Evolutionary conservation across 1,284 basidiomycete species (phyloP).

Genomic region (Boletus hoseneyae): DNA sequence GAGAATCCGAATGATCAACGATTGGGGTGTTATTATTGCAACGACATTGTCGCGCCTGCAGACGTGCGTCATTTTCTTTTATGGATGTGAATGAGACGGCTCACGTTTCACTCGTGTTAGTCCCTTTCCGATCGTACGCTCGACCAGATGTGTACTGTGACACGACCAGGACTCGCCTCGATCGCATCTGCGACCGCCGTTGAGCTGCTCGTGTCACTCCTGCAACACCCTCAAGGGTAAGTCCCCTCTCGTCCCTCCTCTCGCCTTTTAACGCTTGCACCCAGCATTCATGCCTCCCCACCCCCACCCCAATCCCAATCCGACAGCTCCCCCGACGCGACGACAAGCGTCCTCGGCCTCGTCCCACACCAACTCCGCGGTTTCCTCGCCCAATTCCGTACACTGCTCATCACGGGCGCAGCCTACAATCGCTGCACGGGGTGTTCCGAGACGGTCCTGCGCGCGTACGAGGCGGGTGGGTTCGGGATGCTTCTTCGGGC

Average conservation of each 20-base stretch:
- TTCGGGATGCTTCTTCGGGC: conserved; percentile 79
- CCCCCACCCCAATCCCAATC: conserved; percentile 44
- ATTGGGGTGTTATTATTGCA: conserved; percentile 97
- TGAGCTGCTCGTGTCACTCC: conserved; percentile 83
- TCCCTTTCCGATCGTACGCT: conserved; percentile 91
- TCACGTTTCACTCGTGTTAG: conserved; percentile 38
- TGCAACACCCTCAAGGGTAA: conserved; percentile 90
- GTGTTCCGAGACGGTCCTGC: conserved; percentile 77
- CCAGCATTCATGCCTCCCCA: conserved; percentile 64
- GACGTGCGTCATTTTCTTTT: conserved; percentile 59
- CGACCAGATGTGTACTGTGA: conserved; percentile 99
- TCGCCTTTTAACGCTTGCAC: not conserved
- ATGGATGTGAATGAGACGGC: not conserved
- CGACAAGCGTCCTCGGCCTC: conserved; percentile 67
- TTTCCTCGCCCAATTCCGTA: conserved; percentile 83
- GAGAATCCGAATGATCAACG: conserved; percentile 33
- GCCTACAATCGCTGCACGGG: conserved; percentile 91
- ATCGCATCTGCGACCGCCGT: conserved; percentile 92
- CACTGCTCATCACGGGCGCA: conserved; percentile 78
- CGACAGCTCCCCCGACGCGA: not conserved
- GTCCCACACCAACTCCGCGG: conserved; percentile 96
- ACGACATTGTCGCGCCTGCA: conserved; percentile 94
- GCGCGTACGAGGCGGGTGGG: conserved; percentile 72
- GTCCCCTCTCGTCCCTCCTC: conserved; percentile 15
- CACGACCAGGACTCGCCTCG: conserved; percentile 90